Evolutionary conservation across 1,284 basidiomycete species (phyloP).

Genomic region (Erythrobasidium hasegawianum): DNA sequence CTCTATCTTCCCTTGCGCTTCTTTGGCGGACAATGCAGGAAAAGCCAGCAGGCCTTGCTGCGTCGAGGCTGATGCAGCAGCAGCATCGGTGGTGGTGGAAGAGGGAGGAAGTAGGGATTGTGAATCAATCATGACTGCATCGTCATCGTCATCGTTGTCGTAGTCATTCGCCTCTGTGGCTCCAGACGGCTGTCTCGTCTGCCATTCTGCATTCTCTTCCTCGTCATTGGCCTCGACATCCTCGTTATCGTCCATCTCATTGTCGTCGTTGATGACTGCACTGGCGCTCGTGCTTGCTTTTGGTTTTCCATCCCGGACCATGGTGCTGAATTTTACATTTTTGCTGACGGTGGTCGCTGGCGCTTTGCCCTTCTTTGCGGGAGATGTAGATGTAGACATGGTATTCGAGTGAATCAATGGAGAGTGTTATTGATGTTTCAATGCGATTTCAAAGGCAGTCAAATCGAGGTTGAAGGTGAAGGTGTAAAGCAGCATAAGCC

Average conservation of each 20-base stretch:
- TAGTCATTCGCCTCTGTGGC: neutral
- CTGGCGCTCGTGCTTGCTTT: slow-evolving; percentile 24
- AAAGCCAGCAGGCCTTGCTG: slow-evolving; percentile 27
- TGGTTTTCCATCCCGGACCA: neutral
- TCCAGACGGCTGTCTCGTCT: slow-evolving; percentile 1
- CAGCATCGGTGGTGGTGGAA: slow-evolving; percentile 34
- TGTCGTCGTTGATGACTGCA: slow-evolving; percentile 24
- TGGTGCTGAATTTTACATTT: neutral
- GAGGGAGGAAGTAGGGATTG: slow-evolving; percentile 37
- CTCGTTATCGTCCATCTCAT: slow-evolving; percentile 34
- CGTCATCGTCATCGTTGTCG: slow-evolving; percentile 41
- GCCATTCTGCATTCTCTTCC: slow-evolving; percentile 24
- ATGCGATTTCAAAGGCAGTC: too few relatives aligned
- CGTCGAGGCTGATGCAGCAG: neutral
- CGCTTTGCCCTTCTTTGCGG: neutral
- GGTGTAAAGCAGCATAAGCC: too few relatives aligned
- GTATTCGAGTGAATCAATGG: too few relatives aligned
- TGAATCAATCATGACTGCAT: slow-evolving; percentile 44
- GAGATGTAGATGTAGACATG: slow-evolving; percentile 5
- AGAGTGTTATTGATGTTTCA: too few relatives aligned
- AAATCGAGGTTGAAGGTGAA: too few relatives aligned
- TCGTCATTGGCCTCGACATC: neutral
- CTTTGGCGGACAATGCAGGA: slow-evolving; percentile 29
- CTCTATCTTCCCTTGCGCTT: slow-evolving; percentile 33
- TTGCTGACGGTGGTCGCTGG: neutral